Base-by-base conservation (phyloP, 2,329 filamentous ascomycete species). In the Xylariaceae sp. region DNA sequence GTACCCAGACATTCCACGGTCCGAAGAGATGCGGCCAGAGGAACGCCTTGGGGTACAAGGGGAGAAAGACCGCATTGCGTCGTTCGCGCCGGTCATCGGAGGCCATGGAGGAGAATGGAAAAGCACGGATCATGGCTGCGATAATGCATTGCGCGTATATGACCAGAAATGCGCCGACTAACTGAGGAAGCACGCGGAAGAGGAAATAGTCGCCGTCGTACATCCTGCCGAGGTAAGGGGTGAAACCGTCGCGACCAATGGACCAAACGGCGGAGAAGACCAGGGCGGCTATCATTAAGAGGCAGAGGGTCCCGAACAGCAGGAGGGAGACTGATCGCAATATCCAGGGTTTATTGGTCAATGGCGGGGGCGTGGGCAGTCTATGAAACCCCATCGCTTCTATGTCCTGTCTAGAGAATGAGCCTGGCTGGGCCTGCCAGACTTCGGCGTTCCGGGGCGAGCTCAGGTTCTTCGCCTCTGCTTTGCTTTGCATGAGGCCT, bases 151-250 rank as follows among this genome's bases (percentile, higher is more conserved):
- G 87, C 0, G 90, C 81, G 79, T 90, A 96, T 5, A 97, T 72
- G 51, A 94, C 79, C 41, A 96, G 75, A 10, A 87, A 65, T 17
- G 85, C 85, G 0, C 87, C 90, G 11, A 95, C 70, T 0, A 96
- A 76, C 58, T 92, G 90, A 1, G 93, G 92, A 1, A 97, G 76
- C 64, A 96, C 90, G 62, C 91, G 84, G 72, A 96, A 94, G 51
- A 95, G 74, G 72, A 97, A 96, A 74, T 95, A 96, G 64, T 86
- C 81, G 7, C 80, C 81, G 53, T 87, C 88, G 61, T 89, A 88
- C 59, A 91, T 87, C 35, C 75, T 78, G 51, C 80, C 81, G 39
- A 77, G 76, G 71, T 92, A 96, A 2, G 80, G 74, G 69, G 83
- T 85, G 10, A 97, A 76, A 0, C 90, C 90, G 8, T 79, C 73